Evolutionary conservation across 176 grass and related monocot species (phyloP).

Genomic region (Eragrostis nindensis): DNA sequence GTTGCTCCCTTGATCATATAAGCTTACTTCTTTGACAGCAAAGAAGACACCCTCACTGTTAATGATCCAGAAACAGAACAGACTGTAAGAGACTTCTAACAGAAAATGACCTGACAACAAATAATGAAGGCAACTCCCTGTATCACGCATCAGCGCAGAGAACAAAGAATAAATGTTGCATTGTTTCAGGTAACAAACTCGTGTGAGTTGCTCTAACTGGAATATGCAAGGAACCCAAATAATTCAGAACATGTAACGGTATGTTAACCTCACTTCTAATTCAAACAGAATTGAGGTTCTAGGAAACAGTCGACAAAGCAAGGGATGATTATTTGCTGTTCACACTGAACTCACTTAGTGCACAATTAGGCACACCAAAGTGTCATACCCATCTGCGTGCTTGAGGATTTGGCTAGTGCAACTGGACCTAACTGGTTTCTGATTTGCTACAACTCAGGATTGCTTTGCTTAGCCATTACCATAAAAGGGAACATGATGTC

Average conservation of each 20-base stretch:
- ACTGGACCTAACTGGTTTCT: conserved; percentile 4
- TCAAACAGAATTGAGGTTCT: background rate
- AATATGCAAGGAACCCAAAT: conserved; percentile 16
- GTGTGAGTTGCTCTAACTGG: background rate
- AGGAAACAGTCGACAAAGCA: background rate
- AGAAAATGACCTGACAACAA: background rate
- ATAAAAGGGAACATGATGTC: conserved; percentile 1
- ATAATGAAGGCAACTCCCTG: conserved; percentile 11
- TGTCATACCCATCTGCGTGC: background rate
- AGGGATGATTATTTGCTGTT: background rate
- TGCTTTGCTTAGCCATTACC: background rate
- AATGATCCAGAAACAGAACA: conserved; percentile 33
- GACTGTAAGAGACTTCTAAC: background rate
- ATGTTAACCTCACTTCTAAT: background rate
- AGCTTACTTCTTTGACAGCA: conserved; percentile 96
- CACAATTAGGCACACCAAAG: conserved; percentile 19
- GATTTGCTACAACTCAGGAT: background rate
- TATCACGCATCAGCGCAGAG: background rate
- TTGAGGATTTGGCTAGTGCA: conserved; percentile 8
- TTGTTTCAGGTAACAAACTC: background rate
- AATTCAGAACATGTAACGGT: conserved; percentile 23
- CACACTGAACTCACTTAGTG: background rate
- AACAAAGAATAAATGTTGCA: conserved; percentile 4
- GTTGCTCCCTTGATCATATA: conserved; percentile 84
- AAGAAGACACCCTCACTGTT: conserved; percentile 93